Evolutionary conservation across 768 basidiomycete genomes (phyloP), one percentile per base, ranked within the genome.

Genomic region (Cyclocybe cylindracea): DNA sequence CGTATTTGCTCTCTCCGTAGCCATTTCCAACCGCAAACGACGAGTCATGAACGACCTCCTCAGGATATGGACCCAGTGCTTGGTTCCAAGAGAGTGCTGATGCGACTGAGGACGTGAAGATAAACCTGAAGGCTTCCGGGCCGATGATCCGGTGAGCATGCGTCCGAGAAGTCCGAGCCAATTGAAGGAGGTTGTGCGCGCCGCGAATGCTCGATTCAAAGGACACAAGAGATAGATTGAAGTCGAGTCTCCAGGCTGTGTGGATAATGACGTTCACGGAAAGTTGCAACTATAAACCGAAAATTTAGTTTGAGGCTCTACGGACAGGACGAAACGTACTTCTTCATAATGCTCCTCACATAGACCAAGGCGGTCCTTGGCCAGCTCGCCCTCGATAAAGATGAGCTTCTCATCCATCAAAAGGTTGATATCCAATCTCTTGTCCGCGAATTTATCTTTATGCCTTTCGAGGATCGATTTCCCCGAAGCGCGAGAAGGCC

Each of bases 241-340:
- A 79, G 40, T 80, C 72, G 10, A 80, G 62, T 14, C 63, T 67
- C 79, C 79, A 80, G 1, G 78, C 76, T 43, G 67, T 74, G 47
- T 79, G 77, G 7, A 79, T 68, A 52, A 80, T 70, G 10, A 59
- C 47, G 0, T 66, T 75, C 2, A 73, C 61, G 5, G 58, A 59
- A 29, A 59, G 32, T 10, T 58, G 60, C 11, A 76, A 50, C 68
- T 72, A 42, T 1, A 33, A 10, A 16, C 16, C 1, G 16, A 16
- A 16, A 16, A 16, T 16, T 16, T 16, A 16, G 16, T 16, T 16
- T 16, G 16, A 16, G 16, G 16, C 16, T 16, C 16, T 1, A 16
- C 16, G 16, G 16, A 16, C 16, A 16, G 16, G 16, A 37, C 1
- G n/a, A 29, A 34, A 55, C 19, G 4, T 44, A 74, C 71, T 61